Conservation (phyloP, 495 filamentous ascomycete species). For the Hyaloscypha hepaticicola region DNA sequence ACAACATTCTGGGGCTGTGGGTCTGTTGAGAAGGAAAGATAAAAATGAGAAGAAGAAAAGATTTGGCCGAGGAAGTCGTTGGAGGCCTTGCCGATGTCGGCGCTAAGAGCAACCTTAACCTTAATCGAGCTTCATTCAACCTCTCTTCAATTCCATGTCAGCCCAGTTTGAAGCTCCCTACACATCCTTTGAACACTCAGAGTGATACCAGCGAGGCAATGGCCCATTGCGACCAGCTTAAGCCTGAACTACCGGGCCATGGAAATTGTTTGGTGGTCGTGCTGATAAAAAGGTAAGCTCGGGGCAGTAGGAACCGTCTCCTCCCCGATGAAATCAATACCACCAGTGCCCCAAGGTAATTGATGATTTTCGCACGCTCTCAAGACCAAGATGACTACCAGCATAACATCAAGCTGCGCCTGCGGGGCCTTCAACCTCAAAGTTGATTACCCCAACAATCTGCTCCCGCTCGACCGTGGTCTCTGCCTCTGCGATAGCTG, state of each 20-base stretch:
- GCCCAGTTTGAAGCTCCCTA: background rate
- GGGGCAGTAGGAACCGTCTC: background rate
- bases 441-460: slow-evolving; percentile 33
- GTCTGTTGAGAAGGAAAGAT: background rate
- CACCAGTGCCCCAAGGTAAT: background rate
- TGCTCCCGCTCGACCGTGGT: slow-evolving; percentile 38
- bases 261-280: background rate
- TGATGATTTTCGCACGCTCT: background rate
- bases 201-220: background rate
- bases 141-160: background rate
- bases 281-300: background rate
- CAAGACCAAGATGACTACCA: slow-evolving; percentile 21
- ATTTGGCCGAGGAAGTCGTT: background rate
- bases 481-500: slow-evolving; percentile 68
- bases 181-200: background rate
- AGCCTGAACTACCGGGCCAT: background rate
- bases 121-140: background rate
- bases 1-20: background rate
- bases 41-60: background rate
- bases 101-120: background rate
- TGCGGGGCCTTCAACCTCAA: slow-evolving; percentile 41
- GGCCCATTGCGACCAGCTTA: background rate
- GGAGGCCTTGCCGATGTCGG: background rate
- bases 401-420: slow-evolving; percentile 40
- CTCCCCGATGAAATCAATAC: background rate